Percentiles rank a stretch among this genome's conserved stretches.
These are phyloP conservation scores for Ophiocordyceps polyrhachis-furcata DNA, from an alignment of 2,329 filamentous ascomycete genomes.

Conservation along the genomic window DNA sequence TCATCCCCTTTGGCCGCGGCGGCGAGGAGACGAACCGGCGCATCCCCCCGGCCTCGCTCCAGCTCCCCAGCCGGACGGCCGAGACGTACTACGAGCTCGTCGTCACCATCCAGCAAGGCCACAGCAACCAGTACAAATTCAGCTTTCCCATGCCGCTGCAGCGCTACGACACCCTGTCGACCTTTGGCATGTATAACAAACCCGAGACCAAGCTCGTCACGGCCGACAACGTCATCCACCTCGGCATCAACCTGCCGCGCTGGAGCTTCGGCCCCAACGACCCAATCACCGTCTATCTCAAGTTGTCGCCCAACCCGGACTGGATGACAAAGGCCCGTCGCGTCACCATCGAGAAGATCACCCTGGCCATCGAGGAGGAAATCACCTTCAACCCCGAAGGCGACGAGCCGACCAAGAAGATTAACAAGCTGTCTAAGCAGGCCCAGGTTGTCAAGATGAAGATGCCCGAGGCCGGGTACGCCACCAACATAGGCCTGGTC, in stretches of 20 bases:
- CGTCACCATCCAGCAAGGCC: constrained; percentile 84
- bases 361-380: constrained; percentile 85
- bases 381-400: constrained; percentile 98
- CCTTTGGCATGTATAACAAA: constrained; percentile 98
- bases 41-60: constrained; percentile 81
- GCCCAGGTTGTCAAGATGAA: constrained; percentile 65
- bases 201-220: constrained; percentile 76
- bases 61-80: constrained; percentile 79
- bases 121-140: constrained; percentile 74
- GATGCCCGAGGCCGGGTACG: constrained; percentile 78
- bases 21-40: constrained; percentile 78
- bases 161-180: constrained; percentile 89
- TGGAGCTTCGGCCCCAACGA: constrained; percentile 92
- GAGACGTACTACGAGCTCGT: constrained; percentile 96
- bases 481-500: constrained; percentile 77
- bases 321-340: constrained; percentile 81
- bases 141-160: constrained; percentile 78
- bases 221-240: constrained; percentile 75
- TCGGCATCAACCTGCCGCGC: constrained; percentile 79
- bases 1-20: constrained; percentile 85
- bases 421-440: constrained; percentile 73
- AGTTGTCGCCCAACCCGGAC: constrained; percentile 77
- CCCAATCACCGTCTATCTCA: constrained; percentile 90
- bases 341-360: constrained; percentile 88
- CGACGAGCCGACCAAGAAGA: constrained; percentile 79